A percentile compares a stretch with the other conserved stretches of the same genome.
These are phyloP conservation scores for Vitis rupestris DNA, from an alignment of 164 flowering plant species.

Conservation along the genomic window DNA sequence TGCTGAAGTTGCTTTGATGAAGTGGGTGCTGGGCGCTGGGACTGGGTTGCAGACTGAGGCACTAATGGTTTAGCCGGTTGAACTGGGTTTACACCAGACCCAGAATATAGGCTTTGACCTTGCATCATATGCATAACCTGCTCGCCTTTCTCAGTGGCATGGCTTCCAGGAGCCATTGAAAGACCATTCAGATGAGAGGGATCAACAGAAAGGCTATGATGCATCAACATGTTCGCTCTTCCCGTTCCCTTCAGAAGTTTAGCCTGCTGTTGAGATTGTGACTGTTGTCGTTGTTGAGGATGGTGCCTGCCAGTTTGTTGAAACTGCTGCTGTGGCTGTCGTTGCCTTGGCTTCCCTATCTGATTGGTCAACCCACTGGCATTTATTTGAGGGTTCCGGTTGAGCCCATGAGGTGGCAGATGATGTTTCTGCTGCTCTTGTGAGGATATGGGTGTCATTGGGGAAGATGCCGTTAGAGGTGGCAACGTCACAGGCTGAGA, in stretches of 20 bases:
- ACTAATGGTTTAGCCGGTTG: conserved; percentile 47
- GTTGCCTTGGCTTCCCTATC: conserved; percentile 62
- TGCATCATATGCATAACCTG: conserved; percentile 52
- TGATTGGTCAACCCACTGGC: conserved; percentile 46
- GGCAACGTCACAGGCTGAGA: conserved; percentile 50
- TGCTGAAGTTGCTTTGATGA: conserved; percentile 46
- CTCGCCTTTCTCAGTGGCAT: conserved; percentile 60
- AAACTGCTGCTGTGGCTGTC: conserved; percentile 56
- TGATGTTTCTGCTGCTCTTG: conserved; percentile 71
- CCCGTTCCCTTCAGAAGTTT: conserved; percentile 70
- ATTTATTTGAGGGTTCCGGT: conserved; percentile 48
- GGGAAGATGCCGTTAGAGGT: conserved; percentile 53
- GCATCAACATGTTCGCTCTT: conserved; percentile 56
- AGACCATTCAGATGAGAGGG: conserved; percentile 58
- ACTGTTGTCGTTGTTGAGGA: conserved; percentile 62
- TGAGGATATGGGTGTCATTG: conserved; percentile 51
- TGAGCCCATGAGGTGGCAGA: conserved; percentile 45
- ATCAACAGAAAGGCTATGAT: conserved; percentile 54
- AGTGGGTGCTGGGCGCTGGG: conserved; percentile 36
- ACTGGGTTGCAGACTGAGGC: conserved; percentile 43
- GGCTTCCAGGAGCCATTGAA: conserved; percentile 44
- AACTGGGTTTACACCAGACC: conserved; percentile 37
- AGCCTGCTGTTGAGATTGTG: conserved; percentile 64
- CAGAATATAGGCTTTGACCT: conserved; percentile 50
- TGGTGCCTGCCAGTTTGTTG: conserved; percentile 66